A percentile compares a stretch with the other conserved stretches of the same genome.
Conservation (phyloP, 495 filamentous ascomycete species). For the Bryoglossum gracile region DNA sequence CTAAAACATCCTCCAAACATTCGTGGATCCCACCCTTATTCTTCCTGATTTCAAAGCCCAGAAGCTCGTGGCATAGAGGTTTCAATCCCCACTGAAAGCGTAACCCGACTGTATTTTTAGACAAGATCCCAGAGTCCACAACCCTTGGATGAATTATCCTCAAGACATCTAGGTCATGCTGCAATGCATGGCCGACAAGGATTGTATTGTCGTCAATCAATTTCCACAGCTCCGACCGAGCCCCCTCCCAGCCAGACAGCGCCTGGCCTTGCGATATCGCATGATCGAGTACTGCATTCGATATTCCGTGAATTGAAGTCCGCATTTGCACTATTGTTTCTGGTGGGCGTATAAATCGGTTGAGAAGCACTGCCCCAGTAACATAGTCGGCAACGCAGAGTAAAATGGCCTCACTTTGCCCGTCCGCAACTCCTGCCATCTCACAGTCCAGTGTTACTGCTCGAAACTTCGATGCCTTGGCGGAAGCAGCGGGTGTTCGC, state of each 20-base stretch:
- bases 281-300: conserved; percentile 11
- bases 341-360: conserved; percentile 11
- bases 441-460: conserved; percentile 21
- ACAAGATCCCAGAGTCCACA: conserved; percentile 19
- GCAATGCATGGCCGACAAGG: conserved; percentile 20
- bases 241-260: conserved; percentile 15
- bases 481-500: conserved; percentile 9
- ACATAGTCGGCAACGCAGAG: conserved; percentile 19
- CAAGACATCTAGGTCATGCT: conserved; percentile 22
- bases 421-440: conserved; percentile 17
- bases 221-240: conserved; percentile 19
- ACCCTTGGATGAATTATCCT: conserved; percentile 20
- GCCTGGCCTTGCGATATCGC: conserved; percentile 13
- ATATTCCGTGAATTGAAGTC: conserved; percentile 19
- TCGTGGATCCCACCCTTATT: conserved; percentile 16
- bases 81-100: conserved; percentile 14
- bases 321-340: conserved; percentile 14
- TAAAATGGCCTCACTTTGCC: conserved; percentile 15
- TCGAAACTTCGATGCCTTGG: conserved; percentile 12
- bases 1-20: conserved; percentile 24
- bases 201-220: conserved; percentile 16
- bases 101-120: conserved; percentile 1
- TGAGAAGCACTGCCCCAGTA: conserved; percentile 18
- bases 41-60: conserved; percentile 17
- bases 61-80: conserved; percentile 13